Percentiles rank a stretch among this genome's conserved stretches.
Conservation (phyloP, 192 early-diverging fungal species). For the Cetraspora pellucida region DNA sequence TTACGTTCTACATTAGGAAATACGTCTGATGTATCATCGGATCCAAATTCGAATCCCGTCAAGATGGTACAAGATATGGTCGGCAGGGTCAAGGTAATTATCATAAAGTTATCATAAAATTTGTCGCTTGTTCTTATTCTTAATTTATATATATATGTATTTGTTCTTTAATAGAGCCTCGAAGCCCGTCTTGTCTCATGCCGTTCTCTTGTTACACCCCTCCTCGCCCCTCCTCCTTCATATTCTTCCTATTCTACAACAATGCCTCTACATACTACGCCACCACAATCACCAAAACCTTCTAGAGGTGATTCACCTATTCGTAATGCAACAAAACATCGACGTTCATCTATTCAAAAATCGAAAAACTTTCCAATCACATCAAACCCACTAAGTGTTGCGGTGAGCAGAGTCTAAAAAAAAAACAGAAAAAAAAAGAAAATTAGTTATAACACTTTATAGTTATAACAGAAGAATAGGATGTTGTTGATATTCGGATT, state of each 20-base stretch:
- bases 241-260: constrained; percentile 38
- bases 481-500: too few relatives aligned
- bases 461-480: too few relatives aligned
- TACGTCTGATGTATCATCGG: neutral
- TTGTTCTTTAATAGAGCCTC: constrained; percentile 50
- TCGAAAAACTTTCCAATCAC: neutral
- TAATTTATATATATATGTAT: too few relatives aligned
- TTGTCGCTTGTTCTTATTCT: neutral
- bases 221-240: constrained; percentile 61
- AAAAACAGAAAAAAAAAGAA: too few relatives aligned
- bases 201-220: constrained; percentile 73
- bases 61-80: constrained; percentile 78
- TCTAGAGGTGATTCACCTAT: neutral
- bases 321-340: neutral
- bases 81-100: constrained; percentile 67
- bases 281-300: constrained; percentile 19
- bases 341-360: constrained; percentile 5
- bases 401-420: too few relatives aligned
- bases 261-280: constrained; percentile 34
- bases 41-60: constrained; percentile 58
- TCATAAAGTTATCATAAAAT: neutral
- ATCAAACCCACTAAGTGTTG: too few relatives aligned
- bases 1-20: neutral
- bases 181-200: constrained; percentile 74
- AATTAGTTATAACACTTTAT: too few relatives aligned